Conservation (phyloP, 495 filamentous ascomycete species). For the Aspergillus nanangensis region DNA sequence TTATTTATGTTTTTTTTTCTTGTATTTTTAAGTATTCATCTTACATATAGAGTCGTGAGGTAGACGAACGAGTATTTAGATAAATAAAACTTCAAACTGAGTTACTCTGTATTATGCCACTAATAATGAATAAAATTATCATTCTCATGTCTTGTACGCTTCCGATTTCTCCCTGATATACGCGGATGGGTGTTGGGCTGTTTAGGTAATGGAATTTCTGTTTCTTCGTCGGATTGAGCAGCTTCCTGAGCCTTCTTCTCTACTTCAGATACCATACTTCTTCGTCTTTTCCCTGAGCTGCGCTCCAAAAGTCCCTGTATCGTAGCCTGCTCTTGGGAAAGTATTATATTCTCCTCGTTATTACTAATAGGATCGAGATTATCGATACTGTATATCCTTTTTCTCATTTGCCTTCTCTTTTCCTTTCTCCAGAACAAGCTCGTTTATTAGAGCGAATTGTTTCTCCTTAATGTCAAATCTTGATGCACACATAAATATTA, state of each 20-base stretch:
- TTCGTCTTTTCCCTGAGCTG: too few relatives aligned
- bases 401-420: not conserved
- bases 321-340: too few relatives aligned
- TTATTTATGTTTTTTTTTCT: not conserved
- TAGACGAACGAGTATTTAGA: too few relatives aligned
- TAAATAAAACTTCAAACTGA: too few relatives aligned
- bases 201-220: too few relatives aligned
- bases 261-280: too few relatives aligned
- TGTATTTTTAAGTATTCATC: not conserved
- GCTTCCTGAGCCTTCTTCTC: too few relatives aligned
- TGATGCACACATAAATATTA: slow-evolving; percentile 6
- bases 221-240: too few relatives aligned
- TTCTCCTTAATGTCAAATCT: slow-evolving; percentile 6
- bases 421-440: slow-evolving; percentile 3
- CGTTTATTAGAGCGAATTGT: slow-evolving; percentile 1
- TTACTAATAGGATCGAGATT: slow-evolving; percentile 5
- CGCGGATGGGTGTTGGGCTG: not conserved
- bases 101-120: not conserved
- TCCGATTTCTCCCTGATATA: not conserved
- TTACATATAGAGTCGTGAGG: not conserved
- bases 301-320: too few relatives aligned
- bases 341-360: not conserved
- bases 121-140: not conserved
- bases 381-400: not conserved
- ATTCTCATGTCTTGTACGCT: slow-evolving; percentile 1